These are phyloP conservation scores for Dendrothele bispora DNA, from an alignment of 768 basidiomycete species.

Conservation along the genomic window DNA sequence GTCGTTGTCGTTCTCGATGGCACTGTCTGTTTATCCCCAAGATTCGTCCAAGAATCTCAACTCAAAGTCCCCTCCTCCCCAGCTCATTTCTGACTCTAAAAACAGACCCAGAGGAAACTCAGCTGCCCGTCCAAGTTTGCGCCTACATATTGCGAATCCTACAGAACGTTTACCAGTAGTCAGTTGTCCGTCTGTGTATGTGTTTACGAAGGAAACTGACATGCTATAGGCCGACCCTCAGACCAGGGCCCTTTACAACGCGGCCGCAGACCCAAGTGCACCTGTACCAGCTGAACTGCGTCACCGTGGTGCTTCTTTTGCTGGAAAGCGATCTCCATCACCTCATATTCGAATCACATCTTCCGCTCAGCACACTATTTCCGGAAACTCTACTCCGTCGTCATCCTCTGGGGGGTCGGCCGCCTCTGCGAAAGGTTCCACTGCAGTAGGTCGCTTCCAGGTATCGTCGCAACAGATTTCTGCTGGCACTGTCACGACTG, in stretches of 20 bases:
- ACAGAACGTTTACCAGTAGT: neutral
- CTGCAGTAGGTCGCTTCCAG: neutral
- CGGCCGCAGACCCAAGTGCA: neutral
- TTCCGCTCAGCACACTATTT: neutral
- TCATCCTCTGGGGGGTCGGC: constrained; percentile 2
- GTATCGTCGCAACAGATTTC: neutral
- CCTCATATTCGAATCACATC: neutral
- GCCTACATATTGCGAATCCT: constrained; percentile 9
- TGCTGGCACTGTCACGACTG: neutral
- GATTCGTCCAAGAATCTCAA: too few relatives aligned
- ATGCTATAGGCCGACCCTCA: neutral
- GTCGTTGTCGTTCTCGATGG: too few relatives aligned
- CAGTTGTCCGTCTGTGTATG: too few relatives aligned
- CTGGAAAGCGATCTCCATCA: neutral
- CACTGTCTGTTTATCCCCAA: too few relatives aligned
- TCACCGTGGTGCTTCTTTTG: neutral
- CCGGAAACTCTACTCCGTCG: constrained; percentile 1
- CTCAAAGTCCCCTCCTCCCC: too few relatives aligned
- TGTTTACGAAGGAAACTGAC: neutral
- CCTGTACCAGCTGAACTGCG: neutral
- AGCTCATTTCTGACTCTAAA: too few relatives aligned
- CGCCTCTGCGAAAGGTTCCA: neutral
- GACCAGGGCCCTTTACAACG: neutral
- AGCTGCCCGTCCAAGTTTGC: constrained; percentile 4
- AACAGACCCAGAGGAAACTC: constrained; percentile 4